Conservation (phyloP, 768 basidiomycete genomes). For the Tulasnella sp. region DNA sequence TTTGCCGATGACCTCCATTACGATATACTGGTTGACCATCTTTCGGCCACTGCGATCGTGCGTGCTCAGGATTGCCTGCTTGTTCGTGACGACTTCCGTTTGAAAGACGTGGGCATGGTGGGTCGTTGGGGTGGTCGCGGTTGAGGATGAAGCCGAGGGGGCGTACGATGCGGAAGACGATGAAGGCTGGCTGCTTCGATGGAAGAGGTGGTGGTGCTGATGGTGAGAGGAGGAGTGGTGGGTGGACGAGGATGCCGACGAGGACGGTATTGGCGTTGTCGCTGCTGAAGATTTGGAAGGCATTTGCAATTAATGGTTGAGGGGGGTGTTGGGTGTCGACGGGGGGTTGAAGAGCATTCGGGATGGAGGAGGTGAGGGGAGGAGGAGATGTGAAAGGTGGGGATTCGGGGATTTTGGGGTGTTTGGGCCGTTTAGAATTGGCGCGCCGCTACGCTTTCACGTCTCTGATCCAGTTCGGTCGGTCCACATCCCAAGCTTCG, state of each 20-base stretch:
- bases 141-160: slow-evolving; percentile 15
- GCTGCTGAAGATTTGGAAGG: neutral
- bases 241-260: slow-evolving; percentile 8
- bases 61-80: slow-evolving; percentile 11
- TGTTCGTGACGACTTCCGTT: slow-evolving; percentile 29
- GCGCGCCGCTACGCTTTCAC: neutral
- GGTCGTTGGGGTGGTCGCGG: slow-evolving; percentile 1
- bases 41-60: slow-evolving; percentile 39
- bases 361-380: no score
- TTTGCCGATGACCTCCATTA: slow-evolving; percentile 73
- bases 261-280: neutral
- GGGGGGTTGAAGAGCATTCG: slow-evolving; percentile 13
- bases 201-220: slow-evolving; percentile 18
- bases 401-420: slow-evolving; percentile 17
- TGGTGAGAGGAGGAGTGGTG: neutral
- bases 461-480: neutral
- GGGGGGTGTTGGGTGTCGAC: neutral
- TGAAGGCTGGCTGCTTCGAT: neutral
- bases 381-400: neutral
- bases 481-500: neutral
- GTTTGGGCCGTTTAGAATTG: slow-evolving; percentile 9
- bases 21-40: slow-evolving; percentile 83
- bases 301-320: neutral
- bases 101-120: neutral
- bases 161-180: neutral